Percentiles rank a stretch among this genome's conserved stretches.
phyloP scores from a whole-genome alignment of 768 basidiomycete genomes.

The Leucosporidium creatinivorum region DNA sequence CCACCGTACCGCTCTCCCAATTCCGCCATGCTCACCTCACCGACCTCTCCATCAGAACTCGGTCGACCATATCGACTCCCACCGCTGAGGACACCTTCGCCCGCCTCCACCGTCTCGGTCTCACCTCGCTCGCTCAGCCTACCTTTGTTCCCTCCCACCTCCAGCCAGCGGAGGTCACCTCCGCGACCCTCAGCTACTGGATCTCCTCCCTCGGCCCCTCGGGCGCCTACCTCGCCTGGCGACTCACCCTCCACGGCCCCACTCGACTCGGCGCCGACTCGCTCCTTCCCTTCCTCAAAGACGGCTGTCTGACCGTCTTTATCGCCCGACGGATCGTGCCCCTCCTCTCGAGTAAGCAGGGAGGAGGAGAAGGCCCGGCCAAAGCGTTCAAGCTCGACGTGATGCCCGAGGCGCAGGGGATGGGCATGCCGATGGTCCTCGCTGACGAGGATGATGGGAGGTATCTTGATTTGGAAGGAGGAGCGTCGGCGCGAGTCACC shows the following conservation, averaged over 20 bases:
- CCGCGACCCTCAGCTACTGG: background rate
- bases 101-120: background rate
- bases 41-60: background rate
- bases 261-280: background rate
- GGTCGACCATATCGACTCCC: background rate
- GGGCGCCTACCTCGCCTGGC: background rate
- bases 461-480: background rate
- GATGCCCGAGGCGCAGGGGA: background rate
- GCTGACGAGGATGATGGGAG: background rate
- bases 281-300: background rate
- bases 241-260: background rate
- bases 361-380: background rate
- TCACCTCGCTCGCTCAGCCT: no score
- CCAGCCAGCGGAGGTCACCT: no score
- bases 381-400: background rate
- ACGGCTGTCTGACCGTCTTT: background rate
- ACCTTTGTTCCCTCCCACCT: no score
- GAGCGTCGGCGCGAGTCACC: background rate
- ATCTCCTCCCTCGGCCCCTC: background rate
- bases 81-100: background rate
- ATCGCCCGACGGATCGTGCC: background rate
- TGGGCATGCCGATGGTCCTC: background rate
- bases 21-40: no score
- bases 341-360: background rate
- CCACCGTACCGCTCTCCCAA: background rate